Evolutionary conservation across 2,329 filamentous ascomycete species (phyloP), one percentile per base, ranked within the genome.

Genomic region (Botrytis paeoniae): DNA sequence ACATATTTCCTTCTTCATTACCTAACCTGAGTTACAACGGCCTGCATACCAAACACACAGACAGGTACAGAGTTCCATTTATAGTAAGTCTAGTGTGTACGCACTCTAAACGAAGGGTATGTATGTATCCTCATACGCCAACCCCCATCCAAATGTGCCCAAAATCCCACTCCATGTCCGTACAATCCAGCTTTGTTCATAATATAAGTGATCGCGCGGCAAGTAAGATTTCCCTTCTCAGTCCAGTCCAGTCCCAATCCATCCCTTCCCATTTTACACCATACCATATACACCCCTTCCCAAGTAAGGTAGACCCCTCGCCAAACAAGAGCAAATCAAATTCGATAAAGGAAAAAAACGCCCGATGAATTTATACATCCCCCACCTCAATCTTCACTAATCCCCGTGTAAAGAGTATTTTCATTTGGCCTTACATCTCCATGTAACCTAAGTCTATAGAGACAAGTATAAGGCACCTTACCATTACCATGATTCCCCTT

Each of bases 401-500:
- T 32, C 51, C 51, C 51, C n/a, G 61, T 22, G 43, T 29, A 61
- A 20, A 45, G 29, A 32, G 18, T 16, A 16, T 57, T 35, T 10
- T 59, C 39, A 37, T 48, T 54, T n/a, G 39, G 48, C 16, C 48
- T 37, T 10, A 72, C 71, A 4, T 78, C 74, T 7, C 85, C 90
- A 78, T 88, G 91, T 62, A 92, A 73, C 72, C 85, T 83, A n/a
- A 91, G 81, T 1, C 89, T 83, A 81, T 92, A 92, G 77, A 92
- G 86, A 79, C 90, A 92, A 5, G 89, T 92, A 78, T 90, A 89
- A 64, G 88, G 74, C 2, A 79, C 76, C 1, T 70, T 82, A 39
- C 78, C 79, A 16, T 84, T 83, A 22, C 89, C 89, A 77, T 89
- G 86, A 78, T 92, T 92, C 78, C 82, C 87, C 72, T 85, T 80